Base-by-base conservation (phyloP, 108 stramenopile genomes). In the Nitzschia sp. region DNA sequence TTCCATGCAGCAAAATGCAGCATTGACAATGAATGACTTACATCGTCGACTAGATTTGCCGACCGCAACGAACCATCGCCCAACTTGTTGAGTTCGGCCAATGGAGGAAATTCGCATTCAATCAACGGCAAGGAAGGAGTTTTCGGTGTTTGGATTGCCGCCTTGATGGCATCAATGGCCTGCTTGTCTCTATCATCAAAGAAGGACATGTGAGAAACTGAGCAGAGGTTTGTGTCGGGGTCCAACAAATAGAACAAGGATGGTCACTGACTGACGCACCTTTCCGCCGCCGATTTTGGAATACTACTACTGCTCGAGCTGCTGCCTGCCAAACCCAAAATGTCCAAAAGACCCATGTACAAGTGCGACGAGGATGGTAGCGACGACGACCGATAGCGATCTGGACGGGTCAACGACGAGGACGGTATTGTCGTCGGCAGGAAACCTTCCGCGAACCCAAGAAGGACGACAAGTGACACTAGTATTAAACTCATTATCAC, bases 101-200 rank as follows among this genome's bases (percentile, higher is more conserved):
- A 46, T 11, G 75, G 78, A 19, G 87, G 91, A 58, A 89, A 92
- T 82, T 92, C 91, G 61, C 83, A 84, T 59, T 92, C 91, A n/a
- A 92, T 70, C 48, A 89, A 51, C 18, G 85, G 79, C 25, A 64
- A 85, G 3, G 57, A 19, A 26, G 80, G 71, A 27, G 36, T 71
- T 13, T 74, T 73, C 0, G 86, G 87, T 23, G 56, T 69, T n/a
- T 46, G 48, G 46, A 90, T 74, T 0, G 91, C 87, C 29, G 75
- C 60, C 57, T 87, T 82, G 38, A 87, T 64, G 0, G 79, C 58
- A 21, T 63, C 36, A 32, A 92, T 89, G 45, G 91, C 91, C 32
- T 76, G 77, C 13, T 69, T 77, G 61, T 86, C 76, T 19, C 82
- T 72, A 38, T 19, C 17, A 35, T n/a, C n/a, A n/a, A n/a, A n/a